Evolutionary conservation across 352 stramenopile species (phyloP).

Genomic region (Pythium sukuiense): DNA sequence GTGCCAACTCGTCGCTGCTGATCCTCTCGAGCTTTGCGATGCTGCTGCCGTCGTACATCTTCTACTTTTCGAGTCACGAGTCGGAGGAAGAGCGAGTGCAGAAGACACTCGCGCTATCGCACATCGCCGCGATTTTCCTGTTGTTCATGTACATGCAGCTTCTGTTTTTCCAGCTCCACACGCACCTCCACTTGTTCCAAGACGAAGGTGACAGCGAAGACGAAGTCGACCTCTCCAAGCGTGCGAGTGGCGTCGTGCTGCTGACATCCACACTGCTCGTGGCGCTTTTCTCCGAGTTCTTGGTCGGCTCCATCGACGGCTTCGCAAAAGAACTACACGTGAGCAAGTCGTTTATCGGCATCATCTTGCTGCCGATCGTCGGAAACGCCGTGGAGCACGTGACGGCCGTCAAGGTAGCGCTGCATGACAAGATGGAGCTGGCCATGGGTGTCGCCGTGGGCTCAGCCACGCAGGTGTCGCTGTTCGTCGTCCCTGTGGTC

Average conservation of each 20-base stretch:
- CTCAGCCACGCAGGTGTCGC: conserved; percentile 95
- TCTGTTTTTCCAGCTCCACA: conserved; percentile 95
- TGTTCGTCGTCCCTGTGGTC: conserved; percentile 96
- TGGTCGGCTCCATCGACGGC: conserved; percentile 85
- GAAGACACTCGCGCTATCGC: conserved; percentile 76
- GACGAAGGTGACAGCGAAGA: conserved; percentile 55
- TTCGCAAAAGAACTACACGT: conserved; percentile 63
- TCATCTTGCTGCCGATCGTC: conserved; percentile 97
- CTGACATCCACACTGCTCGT: conserved; percentile 89
- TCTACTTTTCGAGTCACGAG: conserved; percentile 81
- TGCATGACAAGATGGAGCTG: conserved; percentile 99
- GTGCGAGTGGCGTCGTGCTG: conserved; percentile 78
- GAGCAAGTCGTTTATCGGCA: conserved; percentile 90
- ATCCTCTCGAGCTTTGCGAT: conserved; percentile 93
- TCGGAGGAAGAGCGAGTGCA: conserved; percentile 64
- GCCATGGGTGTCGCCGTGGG: conserved; percentile 98
- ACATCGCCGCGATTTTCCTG: conserved; percentile 78
- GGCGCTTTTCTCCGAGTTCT: conserved; percentile 92
- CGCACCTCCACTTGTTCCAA: conserved; percentile 93
- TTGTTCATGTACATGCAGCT: conserved; percentile 94
- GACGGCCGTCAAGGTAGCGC: conserved; percentile 95
- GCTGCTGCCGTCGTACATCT: conserved; percentile 92
- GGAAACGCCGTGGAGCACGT: conserved; percentile 99
- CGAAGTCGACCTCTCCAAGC: conserved; percentile 79
- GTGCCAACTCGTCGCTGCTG: conserved; percentile 94